phyloP scores from a whole-genome alignment of 1,139 yeast genomes.

The Hemisphaericaspora xylanilytica region DNA sequence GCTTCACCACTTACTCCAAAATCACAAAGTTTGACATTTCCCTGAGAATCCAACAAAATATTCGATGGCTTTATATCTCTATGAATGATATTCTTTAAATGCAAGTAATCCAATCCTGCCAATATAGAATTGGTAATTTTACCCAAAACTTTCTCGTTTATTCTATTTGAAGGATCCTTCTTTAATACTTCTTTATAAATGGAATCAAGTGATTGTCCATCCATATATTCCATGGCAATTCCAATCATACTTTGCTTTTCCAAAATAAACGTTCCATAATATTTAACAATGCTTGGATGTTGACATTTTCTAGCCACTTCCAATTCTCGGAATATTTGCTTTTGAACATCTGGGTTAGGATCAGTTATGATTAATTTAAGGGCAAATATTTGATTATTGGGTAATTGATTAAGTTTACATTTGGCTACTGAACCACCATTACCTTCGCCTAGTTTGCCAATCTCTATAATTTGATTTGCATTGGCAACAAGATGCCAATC shows the following conservation, averaged over 20 bases:
- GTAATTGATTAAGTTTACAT: conserved; percentile 37
- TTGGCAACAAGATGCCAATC: conserved; percentile 74
- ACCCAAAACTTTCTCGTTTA: conserved; percentile 90
- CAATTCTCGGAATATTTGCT: conserved; percentile 82
- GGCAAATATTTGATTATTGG: conserved; percentile 65
- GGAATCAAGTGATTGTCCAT: conserved; percentile 86
- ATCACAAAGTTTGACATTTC: conserved; percentile 90
- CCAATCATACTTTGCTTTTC: conserved; percentile 71
- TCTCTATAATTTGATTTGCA: conserved; percentile 28
- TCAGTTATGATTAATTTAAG: conserved; percentile 74
- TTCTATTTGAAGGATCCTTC: conserved; percentile 72
- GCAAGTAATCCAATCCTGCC: conserved; percentile 80
- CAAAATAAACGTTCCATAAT: conserved; percentile 87
- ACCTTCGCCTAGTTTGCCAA: conserved; percentile 85
- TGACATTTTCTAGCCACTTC: conserved; percentile 82
- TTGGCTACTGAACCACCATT: conserved; percentile 88
- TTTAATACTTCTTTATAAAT: conserved; percentile 66
- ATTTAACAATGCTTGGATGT: conserved; percentile 82
- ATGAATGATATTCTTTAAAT: conserved; percentile 84
- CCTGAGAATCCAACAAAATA: conserved; percentile 67
- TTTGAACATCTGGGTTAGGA: conserved; percentile 79
- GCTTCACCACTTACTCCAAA: conserved; percentile 99
- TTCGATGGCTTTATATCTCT: conserved; percentile 94
- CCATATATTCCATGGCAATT: conserved; percentile 97
- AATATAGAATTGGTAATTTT: conserved; percentile 84